Percentiles rank a stretch among this genome's conserved stretches.
Evolutionary conservation across 176 grass and related monocot species (phyloP).

Genomic region (Coix lacrymajobi): DNA sequence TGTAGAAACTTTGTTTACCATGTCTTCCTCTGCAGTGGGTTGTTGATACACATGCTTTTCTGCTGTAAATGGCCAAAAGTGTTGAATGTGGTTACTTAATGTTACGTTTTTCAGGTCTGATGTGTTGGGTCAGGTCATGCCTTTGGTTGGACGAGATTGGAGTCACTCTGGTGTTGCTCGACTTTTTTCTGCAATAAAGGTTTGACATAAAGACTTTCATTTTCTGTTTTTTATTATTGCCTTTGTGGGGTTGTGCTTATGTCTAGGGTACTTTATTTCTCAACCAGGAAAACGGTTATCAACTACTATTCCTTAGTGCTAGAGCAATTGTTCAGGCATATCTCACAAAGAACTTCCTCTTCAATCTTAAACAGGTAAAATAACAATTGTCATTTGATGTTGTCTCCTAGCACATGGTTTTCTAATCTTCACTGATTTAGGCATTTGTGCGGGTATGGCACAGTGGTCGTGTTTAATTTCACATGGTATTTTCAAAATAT

Average conservation of each 20-base stretch:
- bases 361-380: conserved; percentile 96
- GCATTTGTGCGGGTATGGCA: not conserved
- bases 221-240: not conserved
- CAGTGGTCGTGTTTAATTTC: conserved; percentile 6
- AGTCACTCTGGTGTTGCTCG: conserved; percentile 92
- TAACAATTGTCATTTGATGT: not conserved
- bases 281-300: conserved; percentile 96
- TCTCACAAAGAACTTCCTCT: conserved; percentile 94
- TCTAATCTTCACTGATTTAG: not conserved
- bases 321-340: conserved; percentile 99
- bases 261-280: conserved; percentile 12
- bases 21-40: not conserved
- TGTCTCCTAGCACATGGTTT: not conserved
- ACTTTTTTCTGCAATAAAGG: conserved; percentile 96
- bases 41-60: not conserved
- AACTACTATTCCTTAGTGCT: conserved; percentile 95
- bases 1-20: not conserved
- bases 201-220: conserved; percentile 3
- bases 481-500: not conserved
- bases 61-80: not conserved
- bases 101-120: conserved; percentile 70
- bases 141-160: conserved; percentile 96
- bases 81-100: conserved; percentile 3
- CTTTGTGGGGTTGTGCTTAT: not conserved
- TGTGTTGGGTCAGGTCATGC: conserved; percentile 98